Conservation (phyloP, 441 rosid species). For the Kokia cookei region DNA sequence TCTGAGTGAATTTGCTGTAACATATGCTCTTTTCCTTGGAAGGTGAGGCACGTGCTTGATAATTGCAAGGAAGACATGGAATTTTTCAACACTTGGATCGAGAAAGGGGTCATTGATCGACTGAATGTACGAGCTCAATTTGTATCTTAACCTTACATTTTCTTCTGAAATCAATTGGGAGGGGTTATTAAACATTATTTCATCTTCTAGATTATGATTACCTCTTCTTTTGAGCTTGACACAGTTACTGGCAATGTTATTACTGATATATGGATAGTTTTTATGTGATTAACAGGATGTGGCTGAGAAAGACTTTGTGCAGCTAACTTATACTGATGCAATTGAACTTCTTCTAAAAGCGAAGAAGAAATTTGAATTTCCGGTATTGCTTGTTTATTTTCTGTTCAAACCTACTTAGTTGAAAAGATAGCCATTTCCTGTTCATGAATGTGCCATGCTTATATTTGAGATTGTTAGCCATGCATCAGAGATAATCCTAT, state of each 20-base stretch:
- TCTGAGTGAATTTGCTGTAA: slow-evolving; percentile 3
- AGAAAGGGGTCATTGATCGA: slow-evolving; percentile 86
- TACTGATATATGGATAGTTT: slow-evolving; percentile 11
- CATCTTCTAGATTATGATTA: neutral
- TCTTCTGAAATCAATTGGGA: neutral
- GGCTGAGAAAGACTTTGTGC: slow-evolving; percentile 83
- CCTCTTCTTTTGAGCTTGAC: neutral
- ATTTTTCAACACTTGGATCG: slow-evolving; percentile 94
- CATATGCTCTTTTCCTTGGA: slow-evolving; percentile 14
- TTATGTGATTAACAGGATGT: slow-evolving; percentile 54
- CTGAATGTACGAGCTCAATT: slow-evolving; percentile 61
- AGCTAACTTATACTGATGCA: slow-evolving; percentile 84
- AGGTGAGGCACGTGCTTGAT: slow-evolving; percentile 85
- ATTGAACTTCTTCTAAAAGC: slow-evolving; percentile 78
- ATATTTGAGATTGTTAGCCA: neutral
- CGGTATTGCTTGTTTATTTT: slow-evolving; percentile 39
- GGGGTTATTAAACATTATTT: neutral
- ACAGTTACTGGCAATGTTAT: neutral
- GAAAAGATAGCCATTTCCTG: neutral
- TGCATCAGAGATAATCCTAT: neutral
- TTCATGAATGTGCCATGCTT: neutral
- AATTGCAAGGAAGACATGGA: slow-evolving; percentile 98
- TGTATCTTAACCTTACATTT: slow-evolving; percentile 19
- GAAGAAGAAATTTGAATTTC: slow-evolving; percentile 79
- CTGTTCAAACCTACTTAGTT: neutral